A percentile compares a stretch with the other conserved stretches of the same genome.
phyloP scores from a whole-genome alignment of 169 alveolate genomes.

The Eimeria maxima region DNA sequence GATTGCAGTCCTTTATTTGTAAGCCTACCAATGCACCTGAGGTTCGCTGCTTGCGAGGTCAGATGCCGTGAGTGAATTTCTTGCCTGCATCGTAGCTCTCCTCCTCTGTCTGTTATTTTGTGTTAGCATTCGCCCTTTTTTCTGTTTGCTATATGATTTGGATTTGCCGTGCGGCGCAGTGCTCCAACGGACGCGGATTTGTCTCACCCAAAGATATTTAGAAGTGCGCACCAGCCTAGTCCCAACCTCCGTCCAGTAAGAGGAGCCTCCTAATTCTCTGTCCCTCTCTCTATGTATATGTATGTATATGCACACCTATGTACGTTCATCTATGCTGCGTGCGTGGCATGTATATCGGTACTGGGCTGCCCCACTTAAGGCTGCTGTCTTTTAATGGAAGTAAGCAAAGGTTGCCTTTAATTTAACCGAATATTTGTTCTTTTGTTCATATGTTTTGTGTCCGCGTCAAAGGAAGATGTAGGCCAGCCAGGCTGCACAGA shows the following conservation, averaged over 20 bases:
- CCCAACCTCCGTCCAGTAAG: conserved; percentile 2
- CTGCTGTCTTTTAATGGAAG: too few relatives aligned
- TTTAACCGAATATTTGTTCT: too few relatives aligned
- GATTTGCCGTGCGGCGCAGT: conserved; percentile 2
- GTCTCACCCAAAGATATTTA: conserved; percentile 60
- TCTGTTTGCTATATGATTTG: neutral
- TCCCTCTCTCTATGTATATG: neutral
- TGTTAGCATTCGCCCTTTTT: neutral
- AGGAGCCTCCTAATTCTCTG: neutral
- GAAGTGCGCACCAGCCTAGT: conserved; percentile 19
- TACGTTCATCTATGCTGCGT: neutral
- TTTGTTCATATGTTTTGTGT: neutral
- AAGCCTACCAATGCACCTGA: neutral
- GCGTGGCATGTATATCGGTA: neutral
- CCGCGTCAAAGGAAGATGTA: conserved; percentile 33
- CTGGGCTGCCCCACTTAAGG: neutral
- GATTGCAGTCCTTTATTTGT: neutral
- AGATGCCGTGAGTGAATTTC: neutral
- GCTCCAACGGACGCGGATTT: conserved; percentile 71
- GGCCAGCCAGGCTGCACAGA: conserved; percentile 80
- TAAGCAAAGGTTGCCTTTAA: too few relatives aligned
- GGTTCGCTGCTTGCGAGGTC: neutral
- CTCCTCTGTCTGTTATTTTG: neutral
- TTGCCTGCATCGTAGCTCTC: neutral
- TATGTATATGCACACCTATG: neutral